phyloP scores from a whole-genome alignment of 148 eudicot genomes.

The Hydrangea macrophylla region DNA sequence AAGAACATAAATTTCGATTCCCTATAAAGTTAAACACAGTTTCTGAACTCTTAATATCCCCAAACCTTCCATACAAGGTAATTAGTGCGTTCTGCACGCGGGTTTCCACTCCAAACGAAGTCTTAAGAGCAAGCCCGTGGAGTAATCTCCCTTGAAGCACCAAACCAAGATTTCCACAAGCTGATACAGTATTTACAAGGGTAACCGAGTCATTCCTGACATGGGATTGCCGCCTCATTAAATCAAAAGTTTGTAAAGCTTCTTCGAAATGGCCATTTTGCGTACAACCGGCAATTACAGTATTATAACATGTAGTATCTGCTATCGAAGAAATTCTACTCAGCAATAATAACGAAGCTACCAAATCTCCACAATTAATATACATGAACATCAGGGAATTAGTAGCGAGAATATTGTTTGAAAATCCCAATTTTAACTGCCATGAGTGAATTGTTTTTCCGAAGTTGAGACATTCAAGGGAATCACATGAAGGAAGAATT shows the following conservation, averaged over 20 bases:
- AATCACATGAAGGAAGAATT: slow-evolving; percentile 38
- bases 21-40: slow-evolving; percentile 23
- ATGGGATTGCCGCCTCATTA: slow-evolving; percentile 31
- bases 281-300: slow-evolving; percentile 40
- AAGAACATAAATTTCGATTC: slow-evolving; percentile 37
- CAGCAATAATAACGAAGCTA: slow-evolving; percentile 30
- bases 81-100: slow-evolving; percentile 43
- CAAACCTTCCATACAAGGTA: slow-evolving; percentile 44
- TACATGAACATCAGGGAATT: slow-evolving; percentile 49
- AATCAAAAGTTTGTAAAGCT: slow-evolving; percentile 33
- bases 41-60: slow-evolving; percentile 30
- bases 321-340: slow-evolving; percentile 9
- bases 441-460: slow-evolving; percentile 42
- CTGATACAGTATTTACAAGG: slow-evolving; percentile 30
- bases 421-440: slow-evolving; percentile 42
- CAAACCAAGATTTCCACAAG: slow-evolving; percentile 40
- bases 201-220: slow-evolving; percentile 33
- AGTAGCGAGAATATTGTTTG: slow-evolving; percentile 23
- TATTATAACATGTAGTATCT: slow-evolving; percentile 42
- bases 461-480: slow-evolving; percentile 31
- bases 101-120: slow-evolving; percentile 20
- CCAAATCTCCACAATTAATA: slow-evolving; percentile 31
- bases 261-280: slow-evolving; percentile 36
- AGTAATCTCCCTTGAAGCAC: slow-evolving; percentile 27
- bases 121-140: slow-evolving; percentile 38